phyloP scores from a whole-genome alignment of 306 rosid species.

The Castanopsis chinensis region DNA sequence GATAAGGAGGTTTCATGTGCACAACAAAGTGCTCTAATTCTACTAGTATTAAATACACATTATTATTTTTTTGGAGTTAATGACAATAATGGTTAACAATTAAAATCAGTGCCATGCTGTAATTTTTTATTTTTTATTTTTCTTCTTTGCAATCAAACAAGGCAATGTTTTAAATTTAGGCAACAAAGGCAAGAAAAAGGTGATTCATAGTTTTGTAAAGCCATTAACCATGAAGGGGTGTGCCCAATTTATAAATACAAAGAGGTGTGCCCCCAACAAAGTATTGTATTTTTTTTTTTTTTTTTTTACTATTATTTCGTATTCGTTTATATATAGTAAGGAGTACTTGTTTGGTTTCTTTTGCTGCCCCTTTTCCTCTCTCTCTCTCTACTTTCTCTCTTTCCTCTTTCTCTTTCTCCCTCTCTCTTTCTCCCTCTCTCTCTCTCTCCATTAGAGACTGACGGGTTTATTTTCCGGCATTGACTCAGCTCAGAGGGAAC shows the following conservation, averaged over 20 bases:
- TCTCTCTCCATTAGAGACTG: slow-evolving; percentile 9
- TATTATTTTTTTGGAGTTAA: too few species aligned
- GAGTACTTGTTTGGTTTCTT: slow-evolving; percentile 6
- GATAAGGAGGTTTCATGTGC: too few species aligned
- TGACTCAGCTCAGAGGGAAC: slow-evolving; percentile 40
- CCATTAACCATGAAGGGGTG: neutral
- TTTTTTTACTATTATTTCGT: too few species aligned
- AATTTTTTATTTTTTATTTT: too few species aligned
- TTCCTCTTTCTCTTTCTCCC: neutral
- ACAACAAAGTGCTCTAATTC: too few species aligned
- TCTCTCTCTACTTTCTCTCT: neutral
- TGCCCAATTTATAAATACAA: neutral
- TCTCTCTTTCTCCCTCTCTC: slow-evolving; percentile 4
- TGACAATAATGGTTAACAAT: too few species aligned
- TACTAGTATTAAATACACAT: too few species aligned
- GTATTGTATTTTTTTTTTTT: neutral
- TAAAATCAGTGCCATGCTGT: too few species aligned
- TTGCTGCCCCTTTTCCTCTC: slow-evolving; percentile 4
- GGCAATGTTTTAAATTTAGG: neutral
- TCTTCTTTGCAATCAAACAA: too few species aligned
- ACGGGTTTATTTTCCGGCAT: slow-evolving; percentile 39
- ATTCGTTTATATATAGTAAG: neutral
- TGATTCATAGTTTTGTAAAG: neutral
- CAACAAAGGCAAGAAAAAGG: neutral
- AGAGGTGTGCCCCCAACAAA: neutral